These are phyloP conservation scores for Paraphoma sp. DNA, from an alignment of 2,329 filamentous ascomycete genomes.

Conservation along the genomic window DNA sequence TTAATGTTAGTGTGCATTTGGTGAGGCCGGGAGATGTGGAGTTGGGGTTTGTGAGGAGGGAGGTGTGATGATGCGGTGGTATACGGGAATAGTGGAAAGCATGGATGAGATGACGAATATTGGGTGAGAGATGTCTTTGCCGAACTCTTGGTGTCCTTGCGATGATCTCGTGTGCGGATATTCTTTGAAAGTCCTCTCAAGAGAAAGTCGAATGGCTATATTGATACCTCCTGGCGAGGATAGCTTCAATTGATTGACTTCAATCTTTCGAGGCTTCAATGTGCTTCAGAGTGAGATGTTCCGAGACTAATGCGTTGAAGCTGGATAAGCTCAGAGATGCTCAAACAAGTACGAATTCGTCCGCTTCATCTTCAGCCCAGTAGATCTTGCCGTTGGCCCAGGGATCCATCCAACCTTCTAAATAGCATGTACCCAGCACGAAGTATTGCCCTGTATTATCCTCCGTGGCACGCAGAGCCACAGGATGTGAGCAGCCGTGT, in stretches of 20 bases:
- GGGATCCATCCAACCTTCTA: not conserved
- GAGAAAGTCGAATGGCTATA: too few relatives aligned
- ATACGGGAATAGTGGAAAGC: too few relatives aligned
- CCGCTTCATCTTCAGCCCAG: not conserved
- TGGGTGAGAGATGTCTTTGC: too few relatives aligned
- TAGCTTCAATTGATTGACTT: too few relatives aligned
- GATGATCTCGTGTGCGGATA: not conserved
- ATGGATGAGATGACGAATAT: too few relatives aligned
- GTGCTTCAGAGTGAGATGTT: too few relatives aligned
- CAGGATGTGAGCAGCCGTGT: not conserved
- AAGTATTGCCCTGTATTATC: not conserved
- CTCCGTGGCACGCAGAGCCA: not conserved
- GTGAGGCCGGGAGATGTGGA: constrained; percentile 13
- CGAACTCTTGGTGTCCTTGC: not conserved
- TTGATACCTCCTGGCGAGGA: too few relatives aligned
- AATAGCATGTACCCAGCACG: not conserved
- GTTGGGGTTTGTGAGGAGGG: constrained; percentile 7
- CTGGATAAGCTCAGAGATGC: too few relatives aligned
- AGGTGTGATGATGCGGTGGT: not conserved
- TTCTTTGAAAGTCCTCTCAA: not conserved
- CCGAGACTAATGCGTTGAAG: too few relatives aligned
- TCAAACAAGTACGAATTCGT: not conserved
- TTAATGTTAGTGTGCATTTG: constrained; percentile 26
- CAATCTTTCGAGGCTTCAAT: too few relatives aligned
- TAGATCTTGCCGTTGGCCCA: not conserved